Evolutionary conservation across 208 protist genomes (phyloP).

Genomic region (Trypanosoma cruzi): DNA sequence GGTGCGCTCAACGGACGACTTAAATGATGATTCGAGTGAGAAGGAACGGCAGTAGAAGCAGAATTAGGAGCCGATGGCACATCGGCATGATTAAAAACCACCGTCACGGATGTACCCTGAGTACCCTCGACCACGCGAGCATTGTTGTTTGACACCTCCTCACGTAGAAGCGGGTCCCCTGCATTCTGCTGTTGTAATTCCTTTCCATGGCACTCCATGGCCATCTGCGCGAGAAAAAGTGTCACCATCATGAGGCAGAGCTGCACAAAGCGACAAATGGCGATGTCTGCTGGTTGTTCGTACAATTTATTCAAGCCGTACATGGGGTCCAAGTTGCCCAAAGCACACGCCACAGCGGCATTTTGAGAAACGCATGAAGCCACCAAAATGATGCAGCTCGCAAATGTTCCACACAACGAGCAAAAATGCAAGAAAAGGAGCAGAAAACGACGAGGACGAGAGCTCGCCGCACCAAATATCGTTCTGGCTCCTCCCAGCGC

Average conservation of each 20-base stretch:
- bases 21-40: too few relatives aligned
- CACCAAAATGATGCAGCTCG: constrained; percentile 15
- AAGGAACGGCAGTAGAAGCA: neutral
- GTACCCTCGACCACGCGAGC: neutral
- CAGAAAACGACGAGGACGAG: neutral
- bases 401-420: constrained; percentile 1
- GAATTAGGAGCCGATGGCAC: neutral
- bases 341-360: neutral
- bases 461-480: neutral
- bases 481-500: constrained; percentile 1
- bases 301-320: constrained; percentile 24
- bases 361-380: constrained; percentile 25
- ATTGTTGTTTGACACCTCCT: neutral
- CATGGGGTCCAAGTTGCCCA: constrained; percentile 11
- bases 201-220: constrained; percentile 10
- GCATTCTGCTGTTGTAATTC: neutral
- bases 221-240: constrained; percentile 25
- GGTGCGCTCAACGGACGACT: neutral
- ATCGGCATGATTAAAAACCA: constrained; percentile 7
- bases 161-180: constrained; percentile 3
- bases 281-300: constrained; percentile 13
- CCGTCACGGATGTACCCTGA: neutral
- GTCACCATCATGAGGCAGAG: constrained; percentile 21
- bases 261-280: constrained; percentile 23
- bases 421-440: constrained; percentile 4